Base-by-base conservation (phyloP, 176 grass and related monocot species). In the Carex parvula region DNA sequence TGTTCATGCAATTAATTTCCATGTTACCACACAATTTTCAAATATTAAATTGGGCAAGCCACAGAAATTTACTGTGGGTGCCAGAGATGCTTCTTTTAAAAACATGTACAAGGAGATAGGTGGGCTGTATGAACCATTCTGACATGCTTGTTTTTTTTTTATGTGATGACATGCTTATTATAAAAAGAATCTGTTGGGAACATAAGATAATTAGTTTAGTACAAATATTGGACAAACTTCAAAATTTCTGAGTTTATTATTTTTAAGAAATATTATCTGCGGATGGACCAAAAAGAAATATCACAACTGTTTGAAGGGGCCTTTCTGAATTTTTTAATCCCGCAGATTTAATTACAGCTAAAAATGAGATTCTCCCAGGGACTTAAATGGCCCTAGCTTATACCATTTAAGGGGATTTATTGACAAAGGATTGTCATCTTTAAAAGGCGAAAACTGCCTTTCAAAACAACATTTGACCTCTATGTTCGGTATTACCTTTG, bases 121-220 rank as follows among this genome's bases (percentile, higher is more conserved):
- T 71, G 37, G 68, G 17, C 67, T 35, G 64, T 46, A 44, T 71
- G 68, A 44, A 71, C 18, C 39, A 71, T 3, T 71, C 16, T 46
- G 68, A 71, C 68, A 71, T 71, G 8, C 8, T 71, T 71, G 20
- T 11, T 52, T 26, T 26, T 26, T 26, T 26, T 26, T 26, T 24
- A 26, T 26, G 0, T 26, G 26, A 26, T 46, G 39, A 46, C 68
- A 71, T 71, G 8, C 8, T 71, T 71, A 12, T 5, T 52, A 52
- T 26, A 29, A 73, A 73, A 52, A 50, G 2, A 74, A 74, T 74
- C n/a, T 73, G n/a, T 73, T 24, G 70, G 70, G 42, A 50, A 73
- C n/a, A 73, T 24, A 14, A 22, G 18, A 22, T 71, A 21, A 21
- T 48, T 33, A 33, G 29, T 35, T 32, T 66, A 66, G 29, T 66